Evolutionary conservation across 148 eudicot genomes (phyloP).

Genomic region (Hydrangea macrophylla): DNA sequence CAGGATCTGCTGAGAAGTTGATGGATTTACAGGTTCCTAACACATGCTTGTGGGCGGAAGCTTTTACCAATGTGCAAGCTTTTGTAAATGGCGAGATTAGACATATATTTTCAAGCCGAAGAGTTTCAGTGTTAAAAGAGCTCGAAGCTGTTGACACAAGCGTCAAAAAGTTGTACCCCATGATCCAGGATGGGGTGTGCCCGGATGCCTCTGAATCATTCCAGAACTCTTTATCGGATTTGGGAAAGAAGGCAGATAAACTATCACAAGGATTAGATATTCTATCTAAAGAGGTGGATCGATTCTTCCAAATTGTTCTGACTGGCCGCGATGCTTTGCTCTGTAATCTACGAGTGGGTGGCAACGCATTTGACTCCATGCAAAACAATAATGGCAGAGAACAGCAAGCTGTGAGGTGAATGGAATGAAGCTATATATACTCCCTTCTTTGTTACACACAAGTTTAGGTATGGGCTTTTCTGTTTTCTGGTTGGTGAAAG

Average conservation of each 20-base stretch:
- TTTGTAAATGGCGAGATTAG: conserved; percentile 57
- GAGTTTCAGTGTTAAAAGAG: conserved; percentile 52
- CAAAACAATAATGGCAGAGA: conserved; percentile 27
- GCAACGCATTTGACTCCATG: conserved; percentile 31
- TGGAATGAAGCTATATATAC: conserved; percentile 5
- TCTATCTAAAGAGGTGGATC: conserved; percentile 63
- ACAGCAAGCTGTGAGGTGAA: conserved; percentile 40
- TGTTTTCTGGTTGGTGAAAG: conserved; percentile 9
- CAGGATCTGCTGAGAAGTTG: conserved; percentile 52
- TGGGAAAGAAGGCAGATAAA: conserved; percentile 39
- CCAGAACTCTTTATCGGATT: conserved; percentile 26
- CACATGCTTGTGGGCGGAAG: conserved; percentile 62
- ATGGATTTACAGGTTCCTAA: conserved; percentile 46
- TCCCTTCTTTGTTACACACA: conserved; percentile 18
- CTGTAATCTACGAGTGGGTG: conserved; percentile 56
- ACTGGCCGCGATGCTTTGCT: conserved; percentile 82
- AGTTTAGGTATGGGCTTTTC: conserved; percentile 32
- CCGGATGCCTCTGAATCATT: conserved; percentile 31
- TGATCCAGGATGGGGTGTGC: conserved; percentile 34
- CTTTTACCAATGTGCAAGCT: conserved; percentile 53
- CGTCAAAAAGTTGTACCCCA: conserved; percentile 44
- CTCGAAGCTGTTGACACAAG: conserved; percentile 49
- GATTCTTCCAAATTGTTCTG: conserved; percentile 75
- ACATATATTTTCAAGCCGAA: conserved; percentile 35
- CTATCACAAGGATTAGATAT: conserved; percentile 65